phyloP scores from a whole-genome alignment of 1,284 basidiomycete genomes.

The Pyrrhoderma noxium region DNA sequence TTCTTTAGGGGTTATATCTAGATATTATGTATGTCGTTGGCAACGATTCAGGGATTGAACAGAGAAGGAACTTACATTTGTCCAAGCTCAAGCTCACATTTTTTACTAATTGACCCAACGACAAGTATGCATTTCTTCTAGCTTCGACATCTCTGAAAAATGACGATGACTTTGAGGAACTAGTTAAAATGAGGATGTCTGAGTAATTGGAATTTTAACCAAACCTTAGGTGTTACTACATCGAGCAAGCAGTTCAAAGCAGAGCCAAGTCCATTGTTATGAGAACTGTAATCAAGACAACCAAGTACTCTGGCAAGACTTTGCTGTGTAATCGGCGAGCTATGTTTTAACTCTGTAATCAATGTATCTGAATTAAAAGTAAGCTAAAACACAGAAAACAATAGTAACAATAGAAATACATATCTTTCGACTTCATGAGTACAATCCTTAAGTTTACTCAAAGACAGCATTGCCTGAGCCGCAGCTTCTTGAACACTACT shows the following conservation, averaged over 20 bases:
- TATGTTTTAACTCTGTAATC: constrained; percentile 55
- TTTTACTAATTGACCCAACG: constrained; percentile 52
- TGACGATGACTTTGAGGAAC: constrained; percentile 32
- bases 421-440: constrained; percentile 61
- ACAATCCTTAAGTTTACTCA: constrained; percentile 66
- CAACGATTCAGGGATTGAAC: background rate
- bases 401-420: constrained; percentile 29
- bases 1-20: constrained; percentile 42
- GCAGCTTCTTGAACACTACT: constrained; percentile 68
- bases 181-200: background rate
- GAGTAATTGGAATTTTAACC: constrained; percentile 16
- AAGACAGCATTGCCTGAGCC: constrained; percentile 51
- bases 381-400: constrained; percentile 15
- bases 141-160: constrained; percentile 53
- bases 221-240: constrained; percentile 49
- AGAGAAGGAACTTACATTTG: constrained; percentile 35
- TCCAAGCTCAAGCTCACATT: constrained; percentile 39
- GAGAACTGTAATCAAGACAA: constrained; percentile 54
- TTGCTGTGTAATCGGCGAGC: constrained; percentile 59
- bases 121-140: constrained; percentile 62
- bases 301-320: constrained; percentile 75
- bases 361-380: constrained; percentile 37
- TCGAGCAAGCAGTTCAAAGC: constrained; percentile 55
- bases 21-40: background rate
- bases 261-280: constrained; percentile 43